These are phyloP conservation scores for Botrytis deweyae DNA, from an alignment of 2,329 filamentous ascomycete species.

Conservation along the genomic window DNA sequence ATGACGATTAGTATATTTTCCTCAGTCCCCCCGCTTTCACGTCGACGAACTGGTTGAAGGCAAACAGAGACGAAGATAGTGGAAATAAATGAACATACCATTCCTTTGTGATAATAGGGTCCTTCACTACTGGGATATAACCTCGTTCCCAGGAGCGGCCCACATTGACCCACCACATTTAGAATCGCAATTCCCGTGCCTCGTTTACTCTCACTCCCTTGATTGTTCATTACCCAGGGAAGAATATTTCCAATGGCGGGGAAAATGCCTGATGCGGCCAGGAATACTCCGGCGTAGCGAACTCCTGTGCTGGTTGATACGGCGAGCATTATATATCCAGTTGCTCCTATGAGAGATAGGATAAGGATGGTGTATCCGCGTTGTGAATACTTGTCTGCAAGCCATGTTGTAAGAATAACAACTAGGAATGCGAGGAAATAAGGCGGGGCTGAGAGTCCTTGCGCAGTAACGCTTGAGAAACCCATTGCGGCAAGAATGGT, in stretches of 20 bases:
- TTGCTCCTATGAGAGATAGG: slow-evolving; percentile 56
- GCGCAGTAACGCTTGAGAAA: slow-evolving; percentile 63
- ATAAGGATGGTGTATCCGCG: slow-evolving; percentile 59
- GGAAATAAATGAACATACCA: slow-evolving; percentile 28
- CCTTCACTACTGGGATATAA: slow-evolving; percentile 55
- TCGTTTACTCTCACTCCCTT: slow-evolving; percentile 65
- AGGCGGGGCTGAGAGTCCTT: slow-evolving; percentile 70
- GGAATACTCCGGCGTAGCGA: slow-evolving; percentile 50
- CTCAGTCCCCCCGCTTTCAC: not conserved
- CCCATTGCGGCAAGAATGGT: slow-evolving; percentile 67
- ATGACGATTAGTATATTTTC: not conserved
- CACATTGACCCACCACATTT: slow-evolving; percentile 66
- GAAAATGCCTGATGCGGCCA: slow-evolving; percentile 62
- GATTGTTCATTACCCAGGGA: slow-evolving; percentile 69
- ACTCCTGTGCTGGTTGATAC: slow-evolving; percentile 47
- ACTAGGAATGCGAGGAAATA: slow-evolving; percentile 66
- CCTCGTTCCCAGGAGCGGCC: slow-evolving; percentile 62
- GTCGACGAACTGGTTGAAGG: not conserved
- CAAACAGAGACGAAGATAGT: not conserved
- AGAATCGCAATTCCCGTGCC: slow-evolving; percentile 64
- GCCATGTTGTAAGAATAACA: slow-evolving; percentile 59
- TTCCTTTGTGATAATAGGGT: slow-evolving; percentile 53
- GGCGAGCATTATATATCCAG: slow-evolving; percentile 63
- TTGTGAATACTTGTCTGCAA: slow-evolving; percentile 67
- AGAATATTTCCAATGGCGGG: slow-evolving; percentile 69